Evolutionary conservation across 192 early-diverging fungal genomes (phyloP).

Genomic region (Linnemannia zychae): DNA sequence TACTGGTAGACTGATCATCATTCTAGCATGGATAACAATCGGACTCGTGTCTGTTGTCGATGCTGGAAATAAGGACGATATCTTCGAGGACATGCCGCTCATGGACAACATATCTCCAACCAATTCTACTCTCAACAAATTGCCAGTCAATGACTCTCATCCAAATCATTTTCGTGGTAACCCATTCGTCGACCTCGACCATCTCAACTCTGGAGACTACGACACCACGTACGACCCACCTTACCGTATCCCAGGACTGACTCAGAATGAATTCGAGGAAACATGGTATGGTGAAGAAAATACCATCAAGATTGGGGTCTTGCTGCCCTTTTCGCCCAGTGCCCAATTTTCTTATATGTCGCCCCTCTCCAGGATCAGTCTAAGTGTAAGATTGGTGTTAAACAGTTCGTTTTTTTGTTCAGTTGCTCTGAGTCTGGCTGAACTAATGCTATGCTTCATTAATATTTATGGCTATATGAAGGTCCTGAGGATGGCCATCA

Average conservation of each 20-base stretch:
- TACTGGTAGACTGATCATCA: not conserved
- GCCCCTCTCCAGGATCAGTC: constrained; percentile 22
- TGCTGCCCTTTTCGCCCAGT: constrained; percentile 29
- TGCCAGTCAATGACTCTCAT: not conserved
- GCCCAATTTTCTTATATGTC: not conserved
- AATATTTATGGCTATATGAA: not conserved
- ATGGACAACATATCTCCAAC: not conserved
- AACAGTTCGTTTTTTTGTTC: not conserved
- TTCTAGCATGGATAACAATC: not conserved
- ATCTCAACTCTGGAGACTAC: not conserved
- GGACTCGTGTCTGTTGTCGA: not conserved
- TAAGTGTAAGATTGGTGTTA: constrained; percentile 20
- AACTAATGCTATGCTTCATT: no score
- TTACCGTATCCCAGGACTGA: constrained; percentile 18
- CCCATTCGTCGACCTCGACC: not conserved
- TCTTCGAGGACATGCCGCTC: not conserved
- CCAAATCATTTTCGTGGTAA: not conserved
- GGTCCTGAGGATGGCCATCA: constrained; percentile 44
- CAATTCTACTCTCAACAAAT: not conserved
- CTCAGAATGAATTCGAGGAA: constrained; percentile 32
- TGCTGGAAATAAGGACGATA: not conserved
- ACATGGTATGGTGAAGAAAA: constrained; percentile 22
- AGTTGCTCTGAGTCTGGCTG: no score
- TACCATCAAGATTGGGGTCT: constrained; percentile 39
- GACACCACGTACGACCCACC: constrained; percentile 27